These are phyloP conservation scores for Penicillium manginii DNA, from an alignment of 495 filamentous ascomycete genomes.

Conservation along the genomic window DNA sequence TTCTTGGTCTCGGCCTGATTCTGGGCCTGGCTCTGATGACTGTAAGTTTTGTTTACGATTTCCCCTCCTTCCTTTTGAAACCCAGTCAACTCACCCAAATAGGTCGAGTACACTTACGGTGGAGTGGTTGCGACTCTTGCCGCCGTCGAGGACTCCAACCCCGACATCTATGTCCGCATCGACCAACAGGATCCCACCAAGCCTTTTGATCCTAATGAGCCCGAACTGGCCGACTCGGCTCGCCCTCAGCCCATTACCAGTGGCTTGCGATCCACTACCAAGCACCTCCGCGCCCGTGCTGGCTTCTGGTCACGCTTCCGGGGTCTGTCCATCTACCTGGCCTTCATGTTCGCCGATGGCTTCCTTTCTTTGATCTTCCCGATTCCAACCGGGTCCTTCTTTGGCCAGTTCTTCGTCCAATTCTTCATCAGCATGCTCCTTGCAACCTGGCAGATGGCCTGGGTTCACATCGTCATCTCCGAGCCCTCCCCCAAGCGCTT, in stretches of 20 bases:
- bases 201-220: slow-evolving; percentile 36
- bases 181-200: slow-evolving; percentile 39
- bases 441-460: slow-evolving; percentile 56
- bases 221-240: slow-evolving; percentile 26
- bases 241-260: slow-evolving; percentile 59
- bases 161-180: slow-evolving; percentile 57
- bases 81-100: neutral
- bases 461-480: slow-evolving; percentile 66
- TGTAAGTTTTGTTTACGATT: slow-evolving; percentile 16
- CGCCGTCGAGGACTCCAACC: slow-evolving; percentile 63
- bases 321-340: slow-evolving; percentile 48
- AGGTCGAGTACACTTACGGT: slow-evolving; percentile 61
- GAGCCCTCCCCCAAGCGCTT: slow-evolving; percentile 55
- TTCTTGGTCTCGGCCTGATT: slow-evolving; percentile 22
- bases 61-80: neutral
- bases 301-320: slow-evolving; percentile 63
- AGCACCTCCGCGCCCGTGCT: slow-evolving; percentile 58
- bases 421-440: slow-evolving; percentile 47
- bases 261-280: slow-evolving; percentile 58
- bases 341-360: slow-evolving; percentile 33
- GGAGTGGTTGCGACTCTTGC: slow-evolving; percentile 62
- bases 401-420: slow-evolving; percentile 40
- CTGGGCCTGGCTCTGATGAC: slow-evolving; percentile 20
- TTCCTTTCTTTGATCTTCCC: slow-evolving; percentile 30
- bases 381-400: slow-evolving; percentile 31